phyloP scores from a whole-genome alignment of 768 basidiomycete species.

The Tubosaeta brunneosetosa region DNA sequence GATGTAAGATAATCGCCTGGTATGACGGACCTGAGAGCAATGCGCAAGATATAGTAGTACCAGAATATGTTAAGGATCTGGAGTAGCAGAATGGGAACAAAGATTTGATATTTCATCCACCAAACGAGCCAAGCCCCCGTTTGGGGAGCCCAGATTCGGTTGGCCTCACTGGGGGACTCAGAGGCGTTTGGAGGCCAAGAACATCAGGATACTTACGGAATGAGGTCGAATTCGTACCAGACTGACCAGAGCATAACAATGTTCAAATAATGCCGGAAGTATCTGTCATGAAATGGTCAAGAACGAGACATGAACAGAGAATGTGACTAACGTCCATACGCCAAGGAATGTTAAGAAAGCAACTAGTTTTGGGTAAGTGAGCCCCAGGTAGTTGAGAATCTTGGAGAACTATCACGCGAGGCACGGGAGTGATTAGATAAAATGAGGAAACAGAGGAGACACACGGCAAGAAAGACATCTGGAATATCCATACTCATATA shows the following conservation, averaged over 20 bases:
- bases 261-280: conserved; percentile 92
- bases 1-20: not conserved
- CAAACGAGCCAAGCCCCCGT: conserved; percentile 63
- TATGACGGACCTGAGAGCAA: conserved; percentile 59
- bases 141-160: conserved; percentile 53
- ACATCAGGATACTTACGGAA: conserved; percentile 53
- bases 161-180: conserved; percentile 40
- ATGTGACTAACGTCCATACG: conserved; percentile 71
- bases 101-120: conserved; percentile 86
- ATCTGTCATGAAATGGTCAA: conserved; percentile 41
- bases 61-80: conserved; percentile 90
- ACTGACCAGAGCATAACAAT: conserved; percentile 83
- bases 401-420: conserved; percentile 61
- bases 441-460: conserved; percentile 22
- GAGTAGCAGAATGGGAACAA: conserved; percentile 66
- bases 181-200: not conserved
- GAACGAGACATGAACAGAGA: not conserved
- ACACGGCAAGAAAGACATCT: conserved; percentile 79
- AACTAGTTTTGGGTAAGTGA: conserved; percentile 55
- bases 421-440: not conserved
- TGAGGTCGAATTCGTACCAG: conserved; percentile 68
- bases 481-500: conserved; percentile 98
- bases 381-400: conserved; percentile 80
- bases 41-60: conserved; percentile 81
- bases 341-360: conserved; percentile 61